Base-by-base conservation (phyloP, 768 basidiomycete genomes). In the Amanita fuliginea region DNA sequence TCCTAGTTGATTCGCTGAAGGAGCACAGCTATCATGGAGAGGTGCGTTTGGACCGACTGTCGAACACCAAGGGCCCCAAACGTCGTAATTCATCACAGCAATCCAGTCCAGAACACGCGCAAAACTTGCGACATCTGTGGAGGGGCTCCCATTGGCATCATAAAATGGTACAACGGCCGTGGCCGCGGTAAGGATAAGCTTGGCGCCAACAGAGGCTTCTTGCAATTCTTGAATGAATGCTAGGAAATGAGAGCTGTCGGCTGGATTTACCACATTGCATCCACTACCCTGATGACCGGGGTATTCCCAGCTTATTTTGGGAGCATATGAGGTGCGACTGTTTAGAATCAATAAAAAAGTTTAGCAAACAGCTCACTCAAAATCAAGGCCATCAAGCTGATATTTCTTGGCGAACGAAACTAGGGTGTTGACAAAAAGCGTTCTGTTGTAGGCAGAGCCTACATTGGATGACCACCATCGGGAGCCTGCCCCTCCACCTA, bases 11-110 rank as follows among this genome's bases (percentile, higher is more conserved):
- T 78, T 70, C 6, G 63, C 59, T 7, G 77, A 61, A 30, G 78
- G 56, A 1, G 80, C 77, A 59, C 94, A 97, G 1, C 75, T 72
- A 63, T 95, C 82, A 40, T 82, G 68, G 16, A 96, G 75, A 7
- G 94, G 92, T 3, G 93, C 81, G 62, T 94, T 95, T 9, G 93
- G 85, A 2, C 93, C 93, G 40, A 81, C 71, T 48, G 80, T 62
- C 56, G 69, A 62, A 62, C 74, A 78, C 76, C 80, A 85, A 4
- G 75, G 64, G 22, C 81, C 80, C 65, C 70, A 81, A 40, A 86
- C 59, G 53, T 85, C 84, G 59, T 86, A 86, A 66, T 83, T 81
- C 83, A 86, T 85, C 56, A 75, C 60, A 18, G 65, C 64, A 21
- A 75, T 64, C 55, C 61, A 74, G 59, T 74, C 64, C 2, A 96